phyloP scores from a whole-genome alignment of 1,284 basidiomycete species.

The Moesziomyces antarcticus region DNA sequence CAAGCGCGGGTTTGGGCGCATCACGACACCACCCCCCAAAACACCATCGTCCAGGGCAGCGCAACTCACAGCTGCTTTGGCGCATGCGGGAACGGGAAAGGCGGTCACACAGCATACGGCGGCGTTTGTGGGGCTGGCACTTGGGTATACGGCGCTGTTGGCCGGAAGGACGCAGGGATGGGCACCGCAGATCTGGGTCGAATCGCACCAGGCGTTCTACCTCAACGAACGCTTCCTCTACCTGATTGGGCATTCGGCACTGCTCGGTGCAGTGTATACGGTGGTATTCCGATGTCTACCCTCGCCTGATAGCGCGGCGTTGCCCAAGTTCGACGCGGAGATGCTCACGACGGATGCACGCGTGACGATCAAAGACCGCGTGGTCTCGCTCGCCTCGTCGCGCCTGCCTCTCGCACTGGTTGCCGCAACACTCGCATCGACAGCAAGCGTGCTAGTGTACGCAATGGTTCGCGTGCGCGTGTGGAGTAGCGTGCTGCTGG shows the following conservation, averaged over 20 bases:
- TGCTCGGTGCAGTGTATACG: slow-evolving; percentile 33
- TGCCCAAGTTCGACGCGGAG: slow-evolving; percentile 31
- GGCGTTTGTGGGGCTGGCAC: slow-evolving; percentile 21
- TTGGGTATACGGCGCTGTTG: slow-evolving; percentile 20
- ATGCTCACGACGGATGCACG: slow-evolving; percentile 1
- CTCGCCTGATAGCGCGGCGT: slow-evolving; percentile 15
- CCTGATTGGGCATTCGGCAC: slow-evolving; percentile 15
- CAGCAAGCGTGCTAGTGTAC: slow-evolving; percentile 23
- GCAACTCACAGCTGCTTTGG: slow-evolving; percentile 20
- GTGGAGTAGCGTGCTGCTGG: slow-evolving; percentile 42
- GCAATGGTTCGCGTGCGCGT: slow-evolving; percentile 38
- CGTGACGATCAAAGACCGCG: slow-evolving; percentile 43
- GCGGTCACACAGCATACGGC: slow-evolving; percentile 18
- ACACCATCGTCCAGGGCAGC: slow-evolving; percentile 10
- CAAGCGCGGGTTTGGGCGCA: slow-evolving; percentile 26
- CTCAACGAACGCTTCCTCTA: slow-evolving; percentile 56
- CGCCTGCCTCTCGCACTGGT: slow-evolving; percentile 14
- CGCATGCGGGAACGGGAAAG: background rate
- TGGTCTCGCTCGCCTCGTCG: slow-evolving; percentile 2
- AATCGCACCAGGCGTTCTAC: slow-evolving; percentile 51
- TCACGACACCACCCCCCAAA: slow-evolving; percentile 10
- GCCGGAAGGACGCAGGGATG: slow-evolving; percentile 22
- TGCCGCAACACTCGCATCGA: slow-evolving; percentile 18
- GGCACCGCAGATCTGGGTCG: slow-evolving; percentile 46
- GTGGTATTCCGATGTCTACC: slow-evolving; percentile 21